Conservation (phyloP, 805 yeast genomes). For the Candida anglica region DNA sequence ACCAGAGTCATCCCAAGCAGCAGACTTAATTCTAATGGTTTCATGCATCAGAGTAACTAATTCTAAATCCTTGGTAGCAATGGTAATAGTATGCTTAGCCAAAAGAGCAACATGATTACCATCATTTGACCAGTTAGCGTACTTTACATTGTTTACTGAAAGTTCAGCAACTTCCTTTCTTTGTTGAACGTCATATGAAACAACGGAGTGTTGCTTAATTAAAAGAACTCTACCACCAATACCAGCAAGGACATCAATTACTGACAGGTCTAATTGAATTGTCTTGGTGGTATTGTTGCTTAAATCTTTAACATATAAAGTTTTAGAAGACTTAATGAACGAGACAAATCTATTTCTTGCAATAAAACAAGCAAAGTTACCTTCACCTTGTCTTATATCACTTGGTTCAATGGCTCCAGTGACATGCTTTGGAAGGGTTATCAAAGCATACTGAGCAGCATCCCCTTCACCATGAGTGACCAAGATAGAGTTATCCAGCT, state of each 20-base stretch:
- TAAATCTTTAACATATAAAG: slow-evolving; percentile 81
- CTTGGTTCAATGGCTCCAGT: slow-evolving; percentile 93
- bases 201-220: slow-evolving; percentile 67
- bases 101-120: slow-evolving; percentile 84
- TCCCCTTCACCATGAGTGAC: slow-evolving; percentile 76
- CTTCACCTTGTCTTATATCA: slow-evolving; percentile 75
- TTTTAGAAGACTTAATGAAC: slow-evolving; percentile 57
- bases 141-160: slow-evolving; percentile 75
- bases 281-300: slow-evolving; percentile 78
- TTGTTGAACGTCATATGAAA: slow-evolving; percentile 90
- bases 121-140: slow-evolving; percentile 84
- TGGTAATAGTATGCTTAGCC: slow-evolving; percentile 88
- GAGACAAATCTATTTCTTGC: slow-evolving; percentile 93
- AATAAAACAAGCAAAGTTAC: slow-evolving; percentile 82
- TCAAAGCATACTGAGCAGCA: slow-evolving; percentile 59
- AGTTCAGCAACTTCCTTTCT: slow-evolving; percentile 69
- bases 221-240: slow-evolving; percentile 73
- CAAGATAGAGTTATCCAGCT: slow-evolving; percentile 82
- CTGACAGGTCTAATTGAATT: slow-evolving; percentile 63
- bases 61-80: slow-evolving; percentile 77
- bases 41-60: slow-evolving; percentile 84
- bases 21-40: slow-evolving; percentile 93
- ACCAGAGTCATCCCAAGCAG: slow-evolving; percentile 94
- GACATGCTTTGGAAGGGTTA: slow-evolving; percentile 77
- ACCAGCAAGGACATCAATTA: slow-evolving; percentile 70